Percentiles rank a stretch among this genome's conserved stretches.
phyloP scores from a whole-genome alignment of 805 yeast species.

The Myxozyma nipponensis region DNA sequence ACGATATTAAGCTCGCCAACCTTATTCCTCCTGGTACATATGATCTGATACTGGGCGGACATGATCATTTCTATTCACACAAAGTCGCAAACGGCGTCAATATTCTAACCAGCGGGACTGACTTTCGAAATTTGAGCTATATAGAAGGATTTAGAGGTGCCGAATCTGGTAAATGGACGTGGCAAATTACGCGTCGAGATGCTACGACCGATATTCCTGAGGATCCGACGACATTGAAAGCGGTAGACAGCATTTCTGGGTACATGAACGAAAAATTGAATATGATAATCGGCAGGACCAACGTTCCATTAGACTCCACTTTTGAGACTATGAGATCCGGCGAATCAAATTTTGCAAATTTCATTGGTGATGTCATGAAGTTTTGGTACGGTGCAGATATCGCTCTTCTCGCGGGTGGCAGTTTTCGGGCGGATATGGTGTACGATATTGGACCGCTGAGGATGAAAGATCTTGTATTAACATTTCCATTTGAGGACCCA shows the following conservation, averaged over 20 bases:
- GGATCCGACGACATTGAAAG: conserved; percentile 11
- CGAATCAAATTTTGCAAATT: conserved; percentile 27
- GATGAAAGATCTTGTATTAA: conserved; percentile 24
- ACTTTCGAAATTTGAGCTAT: conserved; percentile 28
- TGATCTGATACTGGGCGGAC: conserved; percentile 29
- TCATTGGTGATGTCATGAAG: conserved; percentile 25
- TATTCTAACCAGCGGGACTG: conserved; percentile 26
- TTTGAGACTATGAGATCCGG: conserved; percentile 26
- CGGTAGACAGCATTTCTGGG: conserved; percentile 18
- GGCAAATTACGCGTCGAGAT: conserved; percentile 22
- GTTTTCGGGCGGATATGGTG: conserved; percentile 28
- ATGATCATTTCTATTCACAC: conserved; percentile 29
- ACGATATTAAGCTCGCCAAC: conserved; percentile 25
- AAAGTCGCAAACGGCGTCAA: conserved; percentile 21
- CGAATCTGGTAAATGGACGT: conserved; percentile 11
- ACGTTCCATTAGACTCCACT: conserved; percentile 24
- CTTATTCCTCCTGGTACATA: conserved; percentile 24
- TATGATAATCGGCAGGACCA: conserved; percentile 26
- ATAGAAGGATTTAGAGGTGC: conserved; percentile 23
- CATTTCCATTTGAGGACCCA: conserved; percentile 31
- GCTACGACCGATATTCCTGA: conserved; percentile 12
- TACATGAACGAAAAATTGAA: conserved; percentile 17
- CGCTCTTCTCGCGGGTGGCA: conserved; percentile 29
- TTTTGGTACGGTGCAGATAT: conserved; percentile 29
- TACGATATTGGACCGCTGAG: conserved; percentile 19